phyloP scores from a whole-genome alignment of 805 yeast genomes.

The Saturnispora serradocipensis region DNA sequence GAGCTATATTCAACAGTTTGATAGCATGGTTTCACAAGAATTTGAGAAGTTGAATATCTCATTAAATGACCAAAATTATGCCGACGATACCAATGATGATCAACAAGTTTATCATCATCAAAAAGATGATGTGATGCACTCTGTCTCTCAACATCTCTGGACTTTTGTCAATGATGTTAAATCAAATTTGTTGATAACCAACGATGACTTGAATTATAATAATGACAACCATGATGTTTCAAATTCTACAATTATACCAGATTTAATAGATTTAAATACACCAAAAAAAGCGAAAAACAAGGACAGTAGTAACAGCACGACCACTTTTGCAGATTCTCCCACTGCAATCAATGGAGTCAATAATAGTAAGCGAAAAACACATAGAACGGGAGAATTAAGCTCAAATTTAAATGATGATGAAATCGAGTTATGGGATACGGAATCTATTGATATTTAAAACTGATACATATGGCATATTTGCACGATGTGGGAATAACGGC shows the following conservation, averaged over 20 bases:
- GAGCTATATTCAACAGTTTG: slow-evolving; percentile 56
- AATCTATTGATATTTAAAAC: slow-evolving; percentile 1
- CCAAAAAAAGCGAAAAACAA: neutral
- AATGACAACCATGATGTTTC: neutral
- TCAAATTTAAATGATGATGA: slow-evolving; percentile 14
- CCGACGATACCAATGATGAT: slow-evolving; percentile 11
- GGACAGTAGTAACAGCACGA: neutral
- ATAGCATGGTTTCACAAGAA: slow-evolving; percentile 55
- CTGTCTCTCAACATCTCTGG: slow-evolving; percentile 38
- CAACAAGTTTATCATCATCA: slow-evolving; percentile 20
- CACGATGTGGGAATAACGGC: neutral
- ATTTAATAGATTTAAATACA: slow-evolving; percentile 5
- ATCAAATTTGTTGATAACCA: slow-evolving; percentile 20
- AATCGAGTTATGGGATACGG: slow-evolving; percentile 19
- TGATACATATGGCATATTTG: neutral
- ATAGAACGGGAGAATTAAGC: neutral
- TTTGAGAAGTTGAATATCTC: slow-evolving; percentile 43
- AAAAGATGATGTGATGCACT: slow-evolving; percentile 26
- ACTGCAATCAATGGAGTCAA: neutral
- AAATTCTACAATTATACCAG: neutral
- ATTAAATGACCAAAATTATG: slow-evolving; percentile 15
- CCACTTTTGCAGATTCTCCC: neutral
- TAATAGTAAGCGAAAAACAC: neutral
- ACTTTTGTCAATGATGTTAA: slow-evolving; percentile 43
- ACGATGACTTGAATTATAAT: slow-evolving; percentile 8